Evolutionary conservation across 2,329 filamentous ascomycete genomes (phyloP).

Genomic region (Aspergillus ustus): DNA sequence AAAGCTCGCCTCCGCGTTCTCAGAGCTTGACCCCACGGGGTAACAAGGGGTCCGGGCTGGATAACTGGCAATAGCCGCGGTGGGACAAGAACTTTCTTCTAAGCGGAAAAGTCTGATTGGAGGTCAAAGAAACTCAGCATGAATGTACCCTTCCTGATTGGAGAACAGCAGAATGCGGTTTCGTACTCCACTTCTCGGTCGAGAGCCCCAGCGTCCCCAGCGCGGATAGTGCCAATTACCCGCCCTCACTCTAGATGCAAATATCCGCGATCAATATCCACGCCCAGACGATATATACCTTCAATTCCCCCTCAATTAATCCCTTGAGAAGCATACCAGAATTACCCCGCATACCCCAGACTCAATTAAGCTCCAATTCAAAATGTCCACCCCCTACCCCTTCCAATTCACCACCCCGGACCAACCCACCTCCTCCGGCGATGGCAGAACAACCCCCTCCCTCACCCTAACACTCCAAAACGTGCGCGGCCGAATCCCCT

Average conservation of each 20-base stretch:
- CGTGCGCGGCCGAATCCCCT: constrained; percentile 45
- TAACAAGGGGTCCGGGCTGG: not conserved
- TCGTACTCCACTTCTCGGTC: constrained; percentile 10
- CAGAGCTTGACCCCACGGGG: constrained; percentile 4
- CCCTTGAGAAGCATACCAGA: no score
- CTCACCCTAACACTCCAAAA: constrained; percentile 28
- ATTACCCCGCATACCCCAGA: not conserved
- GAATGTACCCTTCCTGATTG: not conserved
- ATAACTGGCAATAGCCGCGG: constrained; percentile 9
- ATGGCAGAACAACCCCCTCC: not conserved
- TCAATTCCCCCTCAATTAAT: not conserved
- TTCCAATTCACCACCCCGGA: constrained; percentile 17
- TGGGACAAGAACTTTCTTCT: not conserved
- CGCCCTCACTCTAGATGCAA: not conserved
- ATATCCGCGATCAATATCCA: not conserved
- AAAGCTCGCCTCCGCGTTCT: not conserved
- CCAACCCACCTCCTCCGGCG: constrained; percentile 4
- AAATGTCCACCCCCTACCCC: constrained; percentile 17
- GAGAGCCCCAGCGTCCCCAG: not conserved
- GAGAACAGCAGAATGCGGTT: not conserved
- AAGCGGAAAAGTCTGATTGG: not conserved
- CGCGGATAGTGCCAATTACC: constrained; percentile 8
- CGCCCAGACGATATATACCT: not conserved
- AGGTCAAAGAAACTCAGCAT: not conserved
- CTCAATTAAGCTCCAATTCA: not conserved